Evolutionary conservation across 2,329 filamentous ascomycete species (phyloP).

Genomic region (Fusarium veterinarium): DNA sequence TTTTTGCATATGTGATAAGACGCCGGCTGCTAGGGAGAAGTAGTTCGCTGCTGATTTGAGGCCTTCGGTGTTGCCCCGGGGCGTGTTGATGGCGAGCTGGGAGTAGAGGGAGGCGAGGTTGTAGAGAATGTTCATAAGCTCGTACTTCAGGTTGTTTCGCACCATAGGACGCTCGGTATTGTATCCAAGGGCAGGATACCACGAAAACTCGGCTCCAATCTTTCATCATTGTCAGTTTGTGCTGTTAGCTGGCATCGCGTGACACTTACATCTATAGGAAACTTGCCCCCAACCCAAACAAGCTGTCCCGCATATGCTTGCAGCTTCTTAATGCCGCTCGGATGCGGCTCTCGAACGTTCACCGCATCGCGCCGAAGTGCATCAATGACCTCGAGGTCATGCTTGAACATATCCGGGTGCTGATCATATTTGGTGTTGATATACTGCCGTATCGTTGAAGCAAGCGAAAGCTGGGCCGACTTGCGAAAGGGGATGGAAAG

Average conservation of each 20-base stretch:
- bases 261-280: constrained; percentile 84
- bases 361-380: constrained; percentile 85
- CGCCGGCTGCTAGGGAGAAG: constrained; percentile 87
- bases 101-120: constrained; percentile 95
- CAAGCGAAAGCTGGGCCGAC: constrained; percentile 81
- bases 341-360: constrained; percentile 87
- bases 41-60: constrained; percentile 90
- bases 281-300: constrained; percentile 93
- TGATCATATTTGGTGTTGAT: constrained; percentile 99
- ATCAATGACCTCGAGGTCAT: constrained; percentile 88
- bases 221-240: constrained; percentile 49
- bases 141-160: constrained; percentile 77
- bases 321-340: constrained; percentile 87
- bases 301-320: constrained; percentile 92
- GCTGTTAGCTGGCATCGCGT: background rate
- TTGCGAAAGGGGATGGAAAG: constrained; percentile 89
- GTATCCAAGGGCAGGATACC: constrained; percentile 94
- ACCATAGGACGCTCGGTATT: constrained; percentile 79
- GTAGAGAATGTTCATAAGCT: constrained; percentile 91
- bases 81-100: constrained; percentile 85
- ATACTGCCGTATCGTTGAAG: constrained; percentile 88
- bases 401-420: constrained; percentile 94
- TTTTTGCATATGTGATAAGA: constrained; percentile 81
- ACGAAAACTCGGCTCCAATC: constrained; percentile 95
- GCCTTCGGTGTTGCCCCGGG: constrained; percentile 81